A percentile compares a stretch with the other conserved stretches of the same genome.
These are phyloP conservation scores for Cutaneotrichosporon cutaneum DNA, from an alignment of 1,284 basidiomycete genomes.

Conservation along the genomic window DNA sequence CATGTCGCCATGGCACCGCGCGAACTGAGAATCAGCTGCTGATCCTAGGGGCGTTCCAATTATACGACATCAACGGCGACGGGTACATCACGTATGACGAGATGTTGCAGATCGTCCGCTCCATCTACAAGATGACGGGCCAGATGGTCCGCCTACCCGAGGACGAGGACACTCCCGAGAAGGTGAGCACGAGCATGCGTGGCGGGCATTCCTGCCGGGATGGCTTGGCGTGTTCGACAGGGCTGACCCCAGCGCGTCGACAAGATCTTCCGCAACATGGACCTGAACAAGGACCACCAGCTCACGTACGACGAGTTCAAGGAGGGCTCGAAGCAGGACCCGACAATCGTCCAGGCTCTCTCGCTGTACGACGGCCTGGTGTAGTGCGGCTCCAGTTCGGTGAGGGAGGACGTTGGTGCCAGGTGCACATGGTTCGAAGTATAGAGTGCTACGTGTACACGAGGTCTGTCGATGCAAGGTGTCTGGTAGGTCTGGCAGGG, in stretches of 20 bases:
- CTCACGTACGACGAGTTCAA: slow-evolving; percentile 94
- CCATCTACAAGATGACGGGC: slow-evolving; percentile 99
- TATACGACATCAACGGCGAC: slow-evolving; percentile 98
- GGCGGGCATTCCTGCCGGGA: not conserved
- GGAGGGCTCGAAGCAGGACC: slow-evolving; percentile 94
- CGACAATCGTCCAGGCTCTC: slow-evolving; percentile 88
- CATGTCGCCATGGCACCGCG: not conserved
- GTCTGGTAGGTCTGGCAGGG: not conserved
- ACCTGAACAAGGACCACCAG: slow-evolving; percentile 81
- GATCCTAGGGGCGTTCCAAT: slow-evolving; percentile 90
- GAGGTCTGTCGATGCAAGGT: not conserved
- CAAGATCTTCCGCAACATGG: slow-evolving; percentile 94
- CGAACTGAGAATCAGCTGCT: not conserved
- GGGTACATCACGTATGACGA: slow-evolving; percentile 96
- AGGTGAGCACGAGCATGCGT: slow-evolving; percentile 59
- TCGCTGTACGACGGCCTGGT: slow-evolving; percentile 59
- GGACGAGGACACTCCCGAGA: slow-evolving; percentile 98
- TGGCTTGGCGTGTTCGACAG: not conserved
- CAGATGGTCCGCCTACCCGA: slow-evolving; percentile 97
- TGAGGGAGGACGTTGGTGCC: not conserved
- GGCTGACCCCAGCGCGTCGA: slow-evolving; percentile 74
- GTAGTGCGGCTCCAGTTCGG: slow-evolving; percentile 28
- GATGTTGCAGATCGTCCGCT: slow-evolving; percentile 94
- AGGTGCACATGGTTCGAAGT: not conserved
- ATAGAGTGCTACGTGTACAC: not conserved